Percentiles rank a stretch among this genome's conserved stretches.
These are phyloP conservation scores for Choiromyces venosus DNA, from an alignment of 495 filamentous ascomycete genomes.

Conservation along the genomic window DNA sequence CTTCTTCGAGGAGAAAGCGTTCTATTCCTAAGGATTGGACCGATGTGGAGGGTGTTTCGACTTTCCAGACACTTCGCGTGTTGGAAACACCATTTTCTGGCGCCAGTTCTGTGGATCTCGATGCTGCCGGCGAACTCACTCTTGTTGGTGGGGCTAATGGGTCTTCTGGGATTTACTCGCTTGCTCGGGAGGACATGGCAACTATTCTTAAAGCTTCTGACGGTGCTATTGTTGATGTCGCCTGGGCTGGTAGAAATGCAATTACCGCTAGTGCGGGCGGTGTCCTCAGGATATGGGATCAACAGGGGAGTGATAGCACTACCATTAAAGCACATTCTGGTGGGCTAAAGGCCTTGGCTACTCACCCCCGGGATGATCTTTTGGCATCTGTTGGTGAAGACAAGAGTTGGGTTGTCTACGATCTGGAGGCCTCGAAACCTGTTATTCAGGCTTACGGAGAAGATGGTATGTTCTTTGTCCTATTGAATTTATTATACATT, in stretches of 20 bases:
- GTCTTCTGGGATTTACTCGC: constrained; percentile 69
- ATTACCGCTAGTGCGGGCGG: constrained; percentile 72
- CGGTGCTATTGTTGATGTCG: constrained; percentile 68
- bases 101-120: constrained; percentile 60
- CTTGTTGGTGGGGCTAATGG: constrained; percentile 75
- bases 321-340: constrained; percentile 75
- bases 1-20: constrained; percentile 79
- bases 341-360: constrained; percentile 64
- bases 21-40: constrained; percentile 79
- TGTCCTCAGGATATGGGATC: constrained; percentile 69
- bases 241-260: constrained; percentile 68
- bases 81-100: constrained; percentile 62
- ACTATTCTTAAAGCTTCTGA: constrained; percentile 58
- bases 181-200: constrained; percentile 63
- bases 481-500: constrained; percentile 2
- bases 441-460: constrained; percentile 75
- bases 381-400: constrained; percentile 83
- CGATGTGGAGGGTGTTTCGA: constrained; percentile 63
- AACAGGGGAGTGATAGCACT: constrained; percentile 56
- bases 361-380: constrained; percentile 80
- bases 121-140: constrained; percentile 61
- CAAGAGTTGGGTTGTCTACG: constrained; percentile 90
- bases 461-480: constrained; percentile 57
- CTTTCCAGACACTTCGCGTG: constrained; percentile 56
- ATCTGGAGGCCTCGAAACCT: constrained; percentile 59